Percentiles rank a stretch among this genome's conserved stretches.
Conservation (phyloP, 495 filamentous ascomycete genomes). For the Cercophora newfieldiana region DNA sequence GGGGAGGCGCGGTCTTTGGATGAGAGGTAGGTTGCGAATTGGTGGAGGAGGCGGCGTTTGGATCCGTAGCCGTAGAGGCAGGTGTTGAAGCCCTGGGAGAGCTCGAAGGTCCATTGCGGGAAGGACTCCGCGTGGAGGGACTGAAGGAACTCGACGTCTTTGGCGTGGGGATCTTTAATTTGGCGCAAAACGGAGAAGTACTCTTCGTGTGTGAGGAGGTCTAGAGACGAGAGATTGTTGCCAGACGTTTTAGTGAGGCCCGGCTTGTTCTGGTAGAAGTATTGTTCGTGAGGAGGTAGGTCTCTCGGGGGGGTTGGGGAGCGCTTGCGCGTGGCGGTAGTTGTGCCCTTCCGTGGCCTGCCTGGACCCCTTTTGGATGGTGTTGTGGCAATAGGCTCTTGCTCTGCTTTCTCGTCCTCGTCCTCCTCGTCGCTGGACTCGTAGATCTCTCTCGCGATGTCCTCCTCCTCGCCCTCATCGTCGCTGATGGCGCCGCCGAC, state of each 20-base stretch:
- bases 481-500: constrained; percentile 65
- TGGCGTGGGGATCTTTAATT: constrained; percentile 68
- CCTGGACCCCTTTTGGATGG: constrained; percentile 55
- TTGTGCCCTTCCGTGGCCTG: constrained; percentile 22
- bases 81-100: constrained; percentile 84
- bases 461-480: constrained; percentile 71
- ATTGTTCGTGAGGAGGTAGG: constrained; percentile 83
- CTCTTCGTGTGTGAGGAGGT: constrained; percentile 83
- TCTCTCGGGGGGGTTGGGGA: constrained; percentile 78
- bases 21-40: constrained; percentile 76
- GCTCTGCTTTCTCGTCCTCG: constrained; percentile 36
- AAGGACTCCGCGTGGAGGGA: constrained; percentile 79
- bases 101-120: constrained; percentile 90
- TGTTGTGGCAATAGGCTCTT: constrained; percentile 46
- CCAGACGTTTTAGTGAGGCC: constrained; percentile 80
- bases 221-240: constrained; percentile 74
- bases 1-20: constrained; percentile 33
- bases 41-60: constrained; percentile 72
- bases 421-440: constrained; percentile 55
- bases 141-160: constrained; percentile 69
- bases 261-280: constrained; percentile 89
- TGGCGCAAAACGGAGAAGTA: constrained; percentile 73
- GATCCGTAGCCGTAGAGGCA: constrained; percentile 92
- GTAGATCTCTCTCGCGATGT: constrained; percentile 71
- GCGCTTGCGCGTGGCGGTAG: constrained; percentile 52